Base-by-base conservation (phyloP, 2,329 filamentous ascomycete genomes). In the Neospermospora avenae region DNA sequence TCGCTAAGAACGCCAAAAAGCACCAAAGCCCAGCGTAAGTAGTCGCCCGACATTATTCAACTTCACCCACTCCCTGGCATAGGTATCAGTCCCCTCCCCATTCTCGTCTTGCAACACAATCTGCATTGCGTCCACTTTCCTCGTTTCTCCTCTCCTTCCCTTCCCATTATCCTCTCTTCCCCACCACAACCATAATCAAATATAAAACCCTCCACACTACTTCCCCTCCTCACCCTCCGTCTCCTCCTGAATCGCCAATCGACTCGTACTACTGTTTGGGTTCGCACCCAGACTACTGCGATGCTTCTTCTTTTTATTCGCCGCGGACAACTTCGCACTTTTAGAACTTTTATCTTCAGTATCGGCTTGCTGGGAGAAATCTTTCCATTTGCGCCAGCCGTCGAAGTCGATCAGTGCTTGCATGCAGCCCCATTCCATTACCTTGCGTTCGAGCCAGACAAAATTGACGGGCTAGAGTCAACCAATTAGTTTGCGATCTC, bases 361-460 rank as follows among this genome's bases (percentile, higher is more conserved):
- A 80, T 71, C 63, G 22, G 46, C 61, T n/a, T 56, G 52, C 51
- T 68, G 63, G 1, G 60, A 79, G 71, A 90, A 93, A 70, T 95
- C 90, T 74, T 96, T 96, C 95, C 95, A 99, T 75, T 91, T 91
- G 58, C 93, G 85, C 95, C 95, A 99, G 63, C 95, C 95, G 73
- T 98, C 93, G 73, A 95, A 98, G 77, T 99, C 95, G 71, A 99
- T 98, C 24, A 99, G 82, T 10, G 95, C 95, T 78, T 98, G 95
- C 95, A 99, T 99, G 78, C 95, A 98, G 59, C 95, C 95, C 95
- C 95, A 99, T 80, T 99, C 95, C 77, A 96, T 97, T 68, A 98
- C 93, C 75, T 99, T 99, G 60, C 93, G 86, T 74, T 97, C 91
- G 25, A 99, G 84, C 93, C 93, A 99, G 61, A 96, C 89, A 72